Evolutionary conservation across 805 yeast species (phyloP).

Genomic region (Schizosaccharomyces lindneri): DNA sequence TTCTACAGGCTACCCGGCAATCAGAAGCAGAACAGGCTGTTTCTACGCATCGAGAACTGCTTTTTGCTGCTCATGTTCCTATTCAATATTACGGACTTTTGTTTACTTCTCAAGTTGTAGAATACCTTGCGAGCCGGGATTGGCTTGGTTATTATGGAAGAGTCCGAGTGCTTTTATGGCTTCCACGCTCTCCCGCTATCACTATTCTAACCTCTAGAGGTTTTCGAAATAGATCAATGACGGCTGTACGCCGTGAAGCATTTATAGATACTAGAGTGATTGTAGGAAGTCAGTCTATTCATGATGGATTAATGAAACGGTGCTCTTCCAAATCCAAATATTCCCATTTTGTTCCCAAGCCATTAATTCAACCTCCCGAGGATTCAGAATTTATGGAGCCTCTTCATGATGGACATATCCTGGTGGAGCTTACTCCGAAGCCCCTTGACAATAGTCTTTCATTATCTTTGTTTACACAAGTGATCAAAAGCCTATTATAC

Average conservation of each 20-base stretch:
- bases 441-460: too few relatives aligned
- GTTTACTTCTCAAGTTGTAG: background rate
- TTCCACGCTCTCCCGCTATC: background rate
- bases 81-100: background rate
- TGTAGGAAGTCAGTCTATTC: background rate
- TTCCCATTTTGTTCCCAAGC: too few relatives aligned
- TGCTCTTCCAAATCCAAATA: background rate
- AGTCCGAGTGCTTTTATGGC: background rate
- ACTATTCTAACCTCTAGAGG: background rate
- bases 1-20: background rate
- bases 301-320: background rate
- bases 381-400: too few relatives aligned
- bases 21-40: background rate
- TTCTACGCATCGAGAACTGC: background rate
- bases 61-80: background rate
- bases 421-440: too few relatives aligned
- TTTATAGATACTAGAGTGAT: background rate
- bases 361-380: too few relatives aligned
- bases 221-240: background rate
- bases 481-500: too few relatives aligned
- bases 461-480: too few relatives aligned
- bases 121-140: background rate
- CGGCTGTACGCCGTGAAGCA: background rate
- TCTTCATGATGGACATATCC: too few relatives aligned
- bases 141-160: background rate